phyloP scores from a whole-genome alignment of 2,329 filamentous ascomycete species.

The Xylaria polymorpha region DNA sequence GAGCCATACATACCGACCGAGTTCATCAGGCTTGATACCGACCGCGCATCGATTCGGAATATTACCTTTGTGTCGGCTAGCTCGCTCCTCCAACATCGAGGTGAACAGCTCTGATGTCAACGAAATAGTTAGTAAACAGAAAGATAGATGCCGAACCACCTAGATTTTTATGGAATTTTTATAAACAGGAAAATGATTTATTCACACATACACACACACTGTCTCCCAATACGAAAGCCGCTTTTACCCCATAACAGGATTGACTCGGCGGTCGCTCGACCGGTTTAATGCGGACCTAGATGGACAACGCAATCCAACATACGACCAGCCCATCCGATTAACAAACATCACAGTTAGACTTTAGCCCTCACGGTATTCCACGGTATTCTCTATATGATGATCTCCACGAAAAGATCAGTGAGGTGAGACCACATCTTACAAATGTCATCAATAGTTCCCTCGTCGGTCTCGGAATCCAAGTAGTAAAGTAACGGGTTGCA shows the following conservation, averaged over 20 bases:
- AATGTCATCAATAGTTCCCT: background rate
- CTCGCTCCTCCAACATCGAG: background rate
- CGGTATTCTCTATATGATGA: background rate
- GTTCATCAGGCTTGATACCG: no score
- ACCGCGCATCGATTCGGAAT: background rate
- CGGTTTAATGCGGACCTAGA: constrained; percentile 37
- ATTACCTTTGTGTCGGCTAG: background rate
- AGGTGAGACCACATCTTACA: background rate
- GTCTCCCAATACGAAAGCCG: constrained; percentile 38
- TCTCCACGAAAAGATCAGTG: background rate
- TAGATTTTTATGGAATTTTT: no score
- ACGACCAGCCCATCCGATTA: constrained; percentile 11
- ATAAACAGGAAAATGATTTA: background rate
- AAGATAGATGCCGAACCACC: background rate
- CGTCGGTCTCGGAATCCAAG: background rate
- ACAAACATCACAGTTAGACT: background rate
- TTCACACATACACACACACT: background rate
- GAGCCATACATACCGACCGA: no score
- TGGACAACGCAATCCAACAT: constrained; percentile 10
- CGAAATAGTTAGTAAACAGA: background rate
- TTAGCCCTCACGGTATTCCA: background rate
- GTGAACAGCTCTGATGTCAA: background rate
- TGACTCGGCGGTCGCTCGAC: constrained; percentile 47
- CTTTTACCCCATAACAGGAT: constrained; percentile 48
- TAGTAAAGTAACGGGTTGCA: background rate